Conservation (phyloP, 768 basidiomycete species). For the Amanita polypyramis region DNA sequence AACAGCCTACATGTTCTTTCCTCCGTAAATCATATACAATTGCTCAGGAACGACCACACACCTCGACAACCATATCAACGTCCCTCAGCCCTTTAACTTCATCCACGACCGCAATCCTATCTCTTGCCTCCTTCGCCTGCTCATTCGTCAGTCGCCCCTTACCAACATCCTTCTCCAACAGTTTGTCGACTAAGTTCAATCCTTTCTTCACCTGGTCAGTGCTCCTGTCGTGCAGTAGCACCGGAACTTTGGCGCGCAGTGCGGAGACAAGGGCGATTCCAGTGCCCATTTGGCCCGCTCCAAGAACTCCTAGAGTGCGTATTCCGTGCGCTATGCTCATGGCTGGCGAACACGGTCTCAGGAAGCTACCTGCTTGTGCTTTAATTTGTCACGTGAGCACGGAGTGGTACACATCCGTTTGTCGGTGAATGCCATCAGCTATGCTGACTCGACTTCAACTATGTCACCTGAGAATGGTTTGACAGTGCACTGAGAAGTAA, state of each 20-base stretch:
- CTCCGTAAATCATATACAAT: neutral
- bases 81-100: conserved; percentile 54
- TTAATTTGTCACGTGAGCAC: neutral
- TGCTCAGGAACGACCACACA: conserved; percentile 18
- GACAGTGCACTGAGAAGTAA: no score
- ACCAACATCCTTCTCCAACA: conserved; percentile 80
- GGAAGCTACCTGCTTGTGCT: neutral
- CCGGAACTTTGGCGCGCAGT: conserved; percentile 75
- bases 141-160: conserved; percentile 67
- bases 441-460: no score
- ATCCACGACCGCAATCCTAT: conserved; percentile 52
- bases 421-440: no score
- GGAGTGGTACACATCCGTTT: no score
- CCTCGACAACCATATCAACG: conserved; percentile 89
- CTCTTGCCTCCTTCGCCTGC: conserved; percentile 65
- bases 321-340: conserved; percentile 67
- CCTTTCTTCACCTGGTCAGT: conserved; percentile 64
- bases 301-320: conserved; percentile 65
- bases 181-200: conserved; percentile 63
- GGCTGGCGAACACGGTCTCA: neutral
- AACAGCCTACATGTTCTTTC: conserved; percentile 47
- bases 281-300: conserved; percentile 84
- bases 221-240: conserved; percentile 78
- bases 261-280: conserved; percentile 88
- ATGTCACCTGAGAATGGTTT: no score